Base-by-base conservation (phyloP, 306 rosid genomes). In the Nissolia schottii region DNA sequence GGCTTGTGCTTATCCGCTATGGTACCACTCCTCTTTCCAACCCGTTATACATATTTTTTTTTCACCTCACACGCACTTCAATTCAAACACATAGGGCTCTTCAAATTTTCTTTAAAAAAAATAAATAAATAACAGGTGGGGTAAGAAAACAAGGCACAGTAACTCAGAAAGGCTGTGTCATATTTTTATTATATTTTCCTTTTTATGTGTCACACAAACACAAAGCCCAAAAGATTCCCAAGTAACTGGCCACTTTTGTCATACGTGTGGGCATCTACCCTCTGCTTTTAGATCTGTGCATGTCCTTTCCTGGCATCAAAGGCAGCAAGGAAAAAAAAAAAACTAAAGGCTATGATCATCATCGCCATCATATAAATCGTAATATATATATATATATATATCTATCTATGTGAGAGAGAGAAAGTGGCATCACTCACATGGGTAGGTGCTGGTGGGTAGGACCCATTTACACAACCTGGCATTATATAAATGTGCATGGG, bases 211-310 rank as follows among this genome's bases (percentile, higher is more conserved):
- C 79, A 70, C 57, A 56, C 51, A 45, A 58, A 40, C 81, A 81
- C 87, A 76, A 69, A 76, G 3, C 72, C 85, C 87, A 23, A 88
- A 86, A 86, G 89, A 87, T 90, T 87, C 92, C 93, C 73, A 56
- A n/a, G 50, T 64, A 77, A 75, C 87, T 81, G 90, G 68, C 73
- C 83, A 79, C 68, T 88, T 88, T 92, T 92, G 89, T 90, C 98
- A 84, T 90, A 84, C 92, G 85, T 87, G 91, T 79, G 93, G 64
- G 75, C 87, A 87, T 83, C 84, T 78, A 70, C 80, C 41, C 83
- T n/a, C 81, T 46, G 35, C 82, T 77, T 87, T 83, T 57, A 76
- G 73, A 79, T 82, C 82, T 84, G 45, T 82, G 77, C 80, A 71
- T 74, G 88, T 86, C 90, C 85, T 78, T 82, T 81, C 83, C 70